Conservation (phyloP, 495 filamentous ascomycete species). For the Xylaria longipes region DNA sequence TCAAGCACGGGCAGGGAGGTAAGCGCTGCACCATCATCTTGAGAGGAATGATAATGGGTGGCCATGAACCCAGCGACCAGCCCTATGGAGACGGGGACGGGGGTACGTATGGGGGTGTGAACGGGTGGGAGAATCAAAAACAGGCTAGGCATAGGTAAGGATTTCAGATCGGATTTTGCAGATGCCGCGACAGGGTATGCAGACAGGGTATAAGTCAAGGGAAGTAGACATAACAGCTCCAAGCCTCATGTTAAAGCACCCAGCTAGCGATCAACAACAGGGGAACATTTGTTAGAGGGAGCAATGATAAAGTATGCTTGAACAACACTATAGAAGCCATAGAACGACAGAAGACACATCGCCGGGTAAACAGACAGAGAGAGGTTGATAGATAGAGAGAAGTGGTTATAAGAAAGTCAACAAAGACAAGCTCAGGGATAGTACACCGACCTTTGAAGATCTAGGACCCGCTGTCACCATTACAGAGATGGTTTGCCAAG, state of each 20-base stretch:
- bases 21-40: constrained; percentile 17
- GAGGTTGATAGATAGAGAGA: background rate
- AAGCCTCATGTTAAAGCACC: constrained; percentile 8
- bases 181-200: constrained; percentile 29
- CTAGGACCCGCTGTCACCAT: constrained; percentile 27
- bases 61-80: constrained; percentile 21
- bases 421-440: constrained; percentile 21
- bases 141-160: constrained; percentile 29
- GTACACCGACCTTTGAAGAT: constrained; percentile 29
- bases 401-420: background rate
- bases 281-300: constrained; percentile 3
- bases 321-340: background rate
- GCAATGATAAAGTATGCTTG: constrained; percentile 7
- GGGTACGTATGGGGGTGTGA: constrained; percentile 23
- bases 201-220: constrained; percentile 25
- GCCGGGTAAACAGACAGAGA: background rate
- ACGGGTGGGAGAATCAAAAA: constrained; percentile 26
- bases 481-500: constrained; percentile 30
- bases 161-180: constrained; percentile 29
- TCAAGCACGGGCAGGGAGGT: background rate
- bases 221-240: constrained; percentile 17
- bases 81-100: constrained; percentile 27
- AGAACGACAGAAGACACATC: background rate
- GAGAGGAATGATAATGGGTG: background rate
- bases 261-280: background rate